Conservation (phyloP, 805 yeast species). For the Cyberlindnera mrakii region DNA sequence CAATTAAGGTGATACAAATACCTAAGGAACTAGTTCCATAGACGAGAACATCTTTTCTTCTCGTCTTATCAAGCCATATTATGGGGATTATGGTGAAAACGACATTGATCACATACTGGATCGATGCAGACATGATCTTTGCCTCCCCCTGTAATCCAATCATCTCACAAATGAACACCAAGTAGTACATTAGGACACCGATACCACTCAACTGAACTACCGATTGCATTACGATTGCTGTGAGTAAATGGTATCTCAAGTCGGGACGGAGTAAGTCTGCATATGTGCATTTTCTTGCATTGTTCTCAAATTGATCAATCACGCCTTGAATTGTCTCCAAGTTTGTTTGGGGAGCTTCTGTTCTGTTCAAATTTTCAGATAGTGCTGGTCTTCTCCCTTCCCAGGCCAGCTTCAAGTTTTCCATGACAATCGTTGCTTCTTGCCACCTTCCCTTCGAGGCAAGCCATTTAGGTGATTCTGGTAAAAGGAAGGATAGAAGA, state of each 20-base stretch:
- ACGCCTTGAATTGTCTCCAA: constrained; percentile 21
- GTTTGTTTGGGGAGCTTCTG: not conserved
- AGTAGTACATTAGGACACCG: constrained; percentile 37
- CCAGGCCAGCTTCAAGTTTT: constrained; percentile 12
- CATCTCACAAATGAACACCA: constrained; percentile 41
- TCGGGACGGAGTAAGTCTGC: constrained; percentile 28
- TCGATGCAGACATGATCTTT: constrained; percentile 29
- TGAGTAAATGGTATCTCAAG: constrained; percentile 29
- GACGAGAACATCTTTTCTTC: constrained; percentile 41
- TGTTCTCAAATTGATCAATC: constrained; percentile 16
- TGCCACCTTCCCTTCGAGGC: constrained; percentile 32
- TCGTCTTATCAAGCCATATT: constrained; percentile 33
- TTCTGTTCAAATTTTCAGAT: not conserved
- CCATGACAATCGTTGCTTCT: constrained; percentile 29
- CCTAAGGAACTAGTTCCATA: constrained; percentile 37
- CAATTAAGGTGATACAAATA: constrained; percentile 29
- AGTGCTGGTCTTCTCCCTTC: not conserved
- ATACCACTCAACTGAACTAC: constrained; percentile 42
- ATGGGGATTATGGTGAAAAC: constrained; percentile 40
- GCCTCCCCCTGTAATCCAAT: constrained; percentile 35
- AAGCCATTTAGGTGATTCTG: constrained; percentile 60
- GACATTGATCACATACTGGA: constrained; percentile 35
- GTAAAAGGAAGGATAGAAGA: constrained; percentile 33
- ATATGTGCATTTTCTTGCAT: constrained; percentile 25
- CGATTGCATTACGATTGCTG: constrained; percentile 34